Evolutionary conservation across 2,329 filamentous ascomycete genomes (phyloP), one percentile per base, ranked within the genome.

Genomic region (Trichocomaceae sp.): DNA sequence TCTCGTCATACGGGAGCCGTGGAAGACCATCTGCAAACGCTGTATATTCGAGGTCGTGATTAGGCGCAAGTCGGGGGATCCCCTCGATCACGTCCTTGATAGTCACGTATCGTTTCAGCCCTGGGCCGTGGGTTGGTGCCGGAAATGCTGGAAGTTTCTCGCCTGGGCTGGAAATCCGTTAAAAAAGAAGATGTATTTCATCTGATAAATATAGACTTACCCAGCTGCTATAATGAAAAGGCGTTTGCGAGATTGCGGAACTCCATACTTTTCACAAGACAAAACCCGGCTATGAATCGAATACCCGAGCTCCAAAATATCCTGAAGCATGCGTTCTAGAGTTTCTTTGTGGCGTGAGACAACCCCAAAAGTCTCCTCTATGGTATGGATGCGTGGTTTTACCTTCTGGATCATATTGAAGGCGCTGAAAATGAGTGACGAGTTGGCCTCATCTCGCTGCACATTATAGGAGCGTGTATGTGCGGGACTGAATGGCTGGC

Each of bases 291-390:
- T 93, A 2, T 83, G 75, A 0, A 92, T 74, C 0, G 84, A 88
- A 65, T 88, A 95, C 1, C 83, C 82, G 23, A 78, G 69, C 2
- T 79, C 70, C 0, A 86, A 83, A 52, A 56, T 41, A n/a, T 84
- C 81, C 23, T 78, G 72, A 2, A 93, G 72, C 0, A 91, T 68
- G 0, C 76, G 70, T 39, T 79, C 74, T 47, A 90, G 84, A 51
- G 80, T 83, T 0, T 73, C 69, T 10, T 72, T 67, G 53, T 85
- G 83, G 0, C 75, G 69, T 0, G 78, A 69, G 20, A 80, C 67
- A 1, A 95, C 77, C 0, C 88, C 88, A 51, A 82, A 84, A 0
- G 89, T 91, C 64, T 95, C 86, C 62, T 95, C 90, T 0, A 95
- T 72, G 0, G 88, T 95, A 1, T 88, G 79, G 0, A 93, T 64